Evolutionary conservation across 2,329 filamentous ascomycete species (phyloP), one percentile per base, ranked within the genome.

Genomic region (Clathrospora elynae): DNA sequence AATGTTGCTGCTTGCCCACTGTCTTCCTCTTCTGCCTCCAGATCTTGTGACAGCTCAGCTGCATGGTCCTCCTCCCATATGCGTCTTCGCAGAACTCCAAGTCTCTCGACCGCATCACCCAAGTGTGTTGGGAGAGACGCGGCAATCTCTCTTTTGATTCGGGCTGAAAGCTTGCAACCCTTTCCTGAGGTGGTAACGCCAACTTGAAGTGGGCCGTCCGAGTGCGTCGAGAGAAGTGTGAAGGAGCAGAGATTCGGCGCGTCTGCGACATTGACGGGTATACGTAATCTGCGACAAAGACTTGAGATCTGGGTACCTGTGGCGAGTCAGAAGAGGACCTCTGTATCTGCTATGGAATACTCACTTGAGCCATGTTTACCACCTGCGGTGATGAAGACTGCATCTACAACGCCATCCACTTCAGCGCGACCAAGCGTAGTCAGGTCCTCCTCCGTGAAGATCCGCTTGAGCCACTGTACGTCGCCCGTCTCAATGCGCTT

Each of bases 141-240:
- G 2, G 89, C 87, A 48, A 99, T 87, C 62, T 97, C 93, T 42
- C 93, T 82, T 11, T 91, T 83, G 59, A 99, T 89, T 17, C 93
- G 81, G 7, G 90, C 89, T 5, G 93, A 89, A 19, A 99, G 80
- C 71, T 96, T 96, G 75, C 93, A 97, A 2, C 93, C 93, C 59
- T 88, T 86, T 13, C 93, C 92, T 45, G 95, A 96, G 1, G 93
- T 97, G 3, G 93, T 97, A 44, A 99, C 87, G 49, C 93, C 93
- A 48, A 99, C 86, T 67, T 97, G 93, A 26, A 99, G 78, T 7
- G 93, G 92, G 0, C 93, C 93, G 62, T 96, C 91, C 40, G 82
- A 84, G 69, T 97, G 85, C 6, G 89, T 95, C 16, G 90, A 93
- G 31, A 97, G 83, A 37, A 99, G 79, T 4, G 87, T 87, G 69